A percentile compares a stretch with the other conserved stretches of the same genome.
Evolutionary conservation across 2,329 filamentous ascomycete genomes (phyloP).

Genomic region (Penicillium sp.): DNA sequence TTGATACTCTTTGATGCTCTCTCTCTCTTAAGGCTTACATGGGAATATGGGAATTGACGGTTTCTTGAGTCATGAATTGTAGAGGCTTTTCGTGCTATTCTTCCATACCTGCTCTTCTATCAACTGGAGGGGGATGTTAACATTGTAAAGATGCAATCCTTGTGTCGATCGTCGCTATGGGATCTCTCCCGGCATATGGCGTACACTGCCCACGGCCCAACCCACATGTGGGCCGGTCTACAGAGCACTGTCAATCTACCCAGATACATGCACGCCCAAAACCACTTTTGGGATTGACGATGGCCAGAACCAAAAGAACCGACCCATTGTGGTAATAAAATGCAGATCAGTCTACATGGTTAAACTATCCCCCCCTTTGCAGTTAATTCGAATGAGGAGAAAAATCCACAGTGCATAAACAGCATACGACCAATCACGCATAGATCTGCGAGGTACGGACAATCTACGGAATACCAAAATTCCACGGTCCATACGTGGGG

Average conservation of each 20-base stretch:
- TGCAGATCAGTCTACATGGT: conserved; percentile 9
- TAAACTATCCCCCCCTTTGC: conserved; percentile 1
- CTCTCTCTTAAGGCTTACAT: not conserved
- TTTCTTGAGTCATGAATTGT: too few relatives aligned
- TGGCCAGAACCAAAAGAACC: conserved; percentile 9
- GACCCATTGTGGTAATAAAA: not conserved
- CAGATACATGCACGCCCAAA: conserved; percentile 1
- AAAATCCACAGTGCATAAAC: conserved; percentile 5
- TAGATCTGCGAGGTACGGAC: conserved; percentile 4
- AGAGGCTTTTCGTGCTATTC: not conserved
- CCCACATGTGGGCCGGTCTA: conserved; percentile 23
- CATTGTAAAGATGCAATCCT: conserved; percentile 8
- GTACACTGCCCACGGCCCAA: conserved; percentile 9
- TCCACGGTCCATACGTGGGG: not conserved
- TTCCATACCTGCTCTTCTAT: not conserved
- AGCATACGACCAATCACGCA: conserved; percentile 4
- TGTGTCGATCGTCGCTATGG: conserved; percentile 13
- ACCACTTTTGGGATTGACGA: not conserved
- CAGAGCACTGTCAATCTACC: conserved; percentile 8
- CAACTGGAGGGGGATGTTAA: not conserved
- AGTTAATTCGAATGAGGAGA: conserved; percentile 1
- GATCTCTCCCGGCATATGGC: conserved; percentile 13
- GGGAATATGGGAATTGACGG: too few relatives aligned
- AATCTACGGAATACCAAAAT: not conserved
- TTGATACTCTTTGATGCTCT: not conserved